Evolutionary conservation across 2,329 filamentous ascomycete genomes (phyloP), one percentile per base, ranked within the genome.

Genomic region (Aureobasidium sp.): DNA sequence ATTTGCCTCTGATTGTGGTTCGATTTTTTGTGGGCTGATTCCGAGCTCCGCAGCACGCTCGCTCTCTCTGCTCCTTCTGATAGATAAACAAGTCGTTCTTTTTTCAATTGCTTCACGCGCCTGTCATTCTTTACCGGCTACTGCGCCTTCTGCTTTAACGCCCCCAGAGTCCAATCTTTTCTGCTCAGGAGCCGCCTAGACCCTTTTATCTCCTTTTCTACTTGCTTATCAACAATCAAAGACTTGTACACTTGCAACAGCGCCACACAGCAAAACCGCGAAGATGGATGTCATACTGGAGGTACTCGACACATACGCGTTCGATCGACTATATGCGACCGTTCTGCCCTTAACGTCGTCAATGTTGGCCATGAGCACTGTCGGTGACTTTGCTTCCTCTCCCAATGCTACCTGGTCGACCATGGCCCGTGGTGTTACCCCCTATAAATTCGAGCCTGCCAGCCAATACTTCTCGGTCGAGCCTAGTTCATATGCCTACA

Each of bases 251-350:
- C n/a, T 15, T 26, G 20, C 15, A n/a, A 29, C 48, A 41, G 57
- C 56, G 55, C 62, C 29, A 37, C 62, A 80, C 73, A 55, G 75
- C 41, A 57, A 39, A 34, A 53, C 59, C 44, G 51, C 46, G 9
- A 59, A 32, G 27, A 97, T 97, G 93, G 93, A 97, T 81, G 85
- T 97, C 77, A 85, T 94, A 50, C 87, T 97, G 67, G 92, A 97
- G 77, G 70, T 92, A 64, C 83, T 85, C 76, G 93, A 97, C 77
- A 90, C 87, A 69, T 90, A 88, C 71, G 70, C 92, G 66, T 88
- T 88, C 75, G 93, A 97, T 77, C 84, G 87, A 68, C 69, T 89
- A 63, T 97, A 95, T 73, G 87, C 91, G 55, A 80, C 78, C 39
- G 68, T 88, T 6, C 78, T 89, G n/a, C 91, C 92, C 8, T 78